These are phyloP conservation scores for Schizopora paradoxa DNA, from an alignment of 1,284 basidiomycete genomes.

Conservation along the genomic window DNA sequence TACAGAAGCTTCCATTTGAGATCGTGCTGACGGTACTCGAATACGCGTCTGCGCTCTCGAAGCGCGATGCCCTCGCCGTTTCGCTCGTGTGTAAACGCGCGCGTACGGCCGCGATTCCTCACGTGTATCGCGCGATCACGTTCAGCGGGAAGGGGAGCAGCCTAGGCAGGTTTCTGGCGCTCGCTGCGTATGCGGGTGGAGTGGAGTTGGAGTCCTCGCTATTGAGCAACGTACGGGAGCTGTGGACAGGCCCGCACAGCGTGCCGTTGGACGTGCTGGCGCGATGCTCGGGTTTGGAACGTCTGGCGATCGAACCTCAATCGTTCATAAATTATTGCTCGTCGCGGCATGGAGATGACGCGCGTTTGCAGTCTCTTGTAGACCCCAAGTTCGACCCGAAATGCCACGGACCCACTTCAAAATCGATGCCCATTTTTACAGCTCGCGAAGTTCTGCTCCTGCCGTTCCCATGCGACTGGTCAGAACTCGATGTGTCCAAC, in stretches of 20 bases:
- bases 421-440: background rate
- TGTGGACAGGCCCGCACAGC: background rate
- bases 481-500: background rate
- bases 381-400: background rate
- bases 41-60: background rate
- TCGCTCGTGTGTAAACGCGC: background rate
- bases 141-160: background rate
- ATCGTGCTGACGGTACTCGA: background rate
- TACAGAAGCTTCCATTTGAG: background rate
- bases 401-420: too few species aligned
- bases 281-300: background rate
- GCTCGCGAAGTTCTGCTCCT: background rate
- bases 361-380: background rate
- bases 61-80: background rate
- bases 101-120: background rate
- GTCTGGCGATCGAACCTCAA: background rate
- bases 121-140: background rate
- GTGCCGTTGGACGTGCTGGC: background rate
- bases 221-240: background rate
- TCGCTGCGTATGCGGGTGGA: too few species aligned
- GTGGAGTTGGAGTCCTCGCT: background rate
- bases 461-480: background rate
- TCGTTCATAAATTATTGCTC: slow-evolving; percentile 1
- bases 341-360: background rate
- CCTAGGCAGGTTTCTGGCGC: background rate